phyloP scores from a whole-genome alignment of 768 basidiomycete species.

The Leccinellum albellum region DNA sequence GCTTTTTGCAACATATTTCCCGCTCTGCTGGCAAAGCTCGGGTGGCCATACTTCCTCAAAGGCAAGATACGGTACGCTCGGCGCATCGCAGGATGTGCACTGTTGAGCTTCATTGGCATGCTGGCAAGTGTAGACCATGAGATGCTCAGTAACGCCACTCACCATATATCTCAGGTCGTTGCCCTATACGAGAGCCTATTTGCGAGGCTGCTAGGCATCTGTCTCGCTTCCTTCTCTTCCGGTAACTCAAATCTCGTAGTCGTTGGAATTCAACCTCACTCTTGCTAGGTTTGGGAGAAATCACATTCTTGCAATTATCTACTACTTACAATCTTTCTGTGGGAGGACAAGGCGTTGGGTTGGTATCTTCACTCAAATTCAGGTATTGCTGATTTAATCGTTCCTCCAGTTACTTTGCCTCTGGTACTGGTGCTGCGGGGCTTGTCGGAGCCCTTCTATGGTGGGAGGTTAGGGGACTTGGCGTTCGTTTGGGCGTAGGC shows the following conservation, averaged over 20 bases:
- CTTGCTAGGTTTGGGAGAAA: constrained; percentile 78
- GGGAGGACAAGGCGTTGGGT: constrained; percentile 81
- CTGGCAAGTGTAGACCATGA: constrained; percentile 50
- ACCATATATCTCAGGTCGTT: constrained; percentile 54
- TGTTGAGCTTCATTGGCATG: constrained; percentile 80
- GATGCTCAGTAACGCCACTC: background rate
- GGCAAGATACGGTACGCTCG: constrained; percentile 80
- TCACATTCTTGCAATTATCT: constrained; percentile 93
- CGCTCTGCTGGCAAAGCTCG: constrained; percentile 79
- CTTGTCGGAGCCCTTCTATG: constrained; percentile 89
- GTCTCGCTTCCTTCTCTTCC: constrained; percentile 81
- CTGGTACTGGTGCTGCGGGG: constrained; percentile 92
- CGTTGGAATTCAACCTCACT: constrained; percentile 1
- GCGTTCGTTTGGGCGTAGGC: constrained; percentile 80
- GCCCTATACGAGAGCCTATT: constrained; percentile 62
- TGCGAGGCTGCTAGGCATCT: constrained; percentile 77
- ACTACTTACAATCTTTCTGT: constrained; percentile 73
- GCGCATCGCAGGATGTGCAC: constrained; percentile 71
- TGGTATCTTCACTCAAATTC: constrained; percentile 12
- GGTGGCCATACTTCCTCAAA: constrained; percentile 88
- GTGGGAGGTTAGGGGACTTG: constrained; percentile 88
- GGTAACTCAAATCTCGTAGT: constrained; percentile 40
- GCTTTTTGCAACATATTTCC: constrained; percentile 95
- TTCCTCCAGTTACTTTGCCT: constrained; percentile 75
- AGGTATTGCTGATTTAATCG: background rate